These are phyloP conservation scores for Aphanomyces stellatus DNA, from an alignment of 352 stramenopile species.

Conservation along the genomic window DNA sequence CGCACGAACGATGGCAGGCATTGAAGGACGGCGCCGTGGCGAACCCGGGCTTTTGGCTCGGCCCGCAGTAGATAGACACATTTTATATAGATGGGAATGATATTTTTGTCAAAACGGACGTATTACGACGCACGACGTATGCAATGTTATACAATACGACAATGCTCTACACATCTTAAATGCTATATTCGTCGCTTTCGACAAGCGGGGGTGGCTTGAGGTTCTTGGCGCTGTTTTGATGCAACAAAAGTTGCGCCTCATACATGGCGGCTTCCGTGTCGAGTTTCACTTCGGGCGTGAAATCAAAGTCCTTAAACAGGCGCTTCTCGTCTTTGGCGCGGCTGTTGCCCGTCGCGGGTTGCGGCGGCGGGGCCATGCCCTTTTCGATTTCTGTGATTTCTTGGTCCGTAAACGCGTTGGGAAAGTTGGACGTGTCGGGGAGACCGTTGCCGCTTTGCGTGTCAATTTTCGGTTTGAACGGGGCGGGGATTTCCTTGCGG, in stretches of 20 bases:
- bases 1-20: conserved; percentile 53
- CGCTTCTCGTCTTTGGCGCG: conserved; percentile 62
- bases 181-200: conserved; percentile 78
- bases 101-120: background rate
- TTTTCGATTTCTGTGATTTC: conserved; percentile 83
- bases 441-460: conserved; percentile 42
- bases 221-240: conserved; percentile 79
- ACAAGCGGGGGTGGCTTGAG: conserved; percentile 54
- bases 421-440: conserved; percentile 81
- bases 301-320: conserved; percentile 83
- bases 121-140: background rate
- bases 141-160: background rate
- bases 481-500: conserved; percentile 62
- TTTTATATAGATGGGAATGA: background rate
- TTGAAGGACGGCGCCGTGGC: background rate
- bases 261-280: conserved; percentile 80
- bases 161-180: conserved; percentile 24
- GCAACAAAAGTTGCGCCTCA: conserved; percentile 62
- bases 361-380: conserved; percentile 44
- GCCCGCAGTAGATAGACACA: background rate
- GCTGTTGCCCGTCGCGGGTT: conserved; percentile 40
- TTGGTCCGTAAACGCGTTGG: conserved; percentile 75
- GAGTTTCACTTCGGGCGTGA: conserved; percentile 69
- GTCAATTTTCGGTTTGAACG: conserved; percentile 76
- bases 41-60: conserved; percentile 20